phyloP scores from a whole-genome alignment of 176 grass and related monocot genomes.

The Tillandsia leiboldiana region DNA sequence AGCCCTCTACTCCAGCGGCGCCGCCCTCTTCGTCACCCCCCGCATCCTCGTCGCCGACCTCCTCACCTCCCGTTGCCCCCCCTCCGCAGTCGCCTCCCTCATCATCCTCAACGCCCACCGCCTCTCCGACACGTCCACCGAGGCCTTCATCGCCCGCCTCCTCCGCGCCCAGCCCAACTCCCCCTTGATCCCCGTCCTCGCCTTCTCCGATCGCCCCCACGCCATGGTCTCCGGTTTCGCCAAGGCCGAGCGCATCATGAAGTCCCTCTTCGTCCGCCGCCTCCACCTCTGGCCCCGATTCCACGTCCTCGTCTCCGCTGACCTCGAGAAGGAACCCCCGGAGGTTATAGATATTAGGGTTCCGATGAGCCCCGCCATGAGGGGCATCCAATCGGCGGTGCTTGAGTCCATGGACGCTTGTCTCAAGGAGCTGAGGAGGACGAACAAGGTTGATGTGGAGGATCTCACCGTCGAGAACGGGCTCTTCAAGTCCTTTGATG shows the following conservation, averaged over 20 bases:
- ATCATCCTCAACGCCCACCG: slow-evolving; percentile 60
- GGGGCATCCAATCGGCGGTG: slow-evolving; percentile 62
- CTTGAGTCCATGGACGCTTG: slow-evolving; percentile 82
- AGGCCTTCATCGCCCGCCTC: slow-evolving; percentile 72
- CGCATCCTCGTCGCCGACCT: slow-evolving; percentile 80
- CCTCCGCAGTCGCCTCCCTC: slow-evolving; percentile 42
- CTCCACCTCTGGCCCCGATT: slow-evolving; percentile 95
- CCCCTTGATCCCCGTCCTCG: slow-evolving; percentile 50
- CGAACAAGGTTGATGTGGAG: slow-evolving; percentile 92
- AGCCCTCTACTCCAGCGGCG: slow-evolving; percentile 57
- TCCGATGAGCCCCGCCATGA: slow-evolving; percentile 66
- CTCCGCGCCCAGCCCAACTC: slow-evolving; percentile 29
- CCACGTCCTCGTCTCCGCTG: slow-evolving; percentile 62
- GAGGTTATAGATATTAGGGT: slow-evolving; percentile 81
- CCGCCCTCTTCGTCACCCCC: slow-evolving; percentile 60
- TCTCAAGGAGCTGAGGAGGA: slow-evolving; percentile 79
- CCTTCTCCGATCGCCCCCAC: slow-evolving; percentile 78
- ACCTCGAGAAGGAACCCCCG: slow-evolving; percentile 67
- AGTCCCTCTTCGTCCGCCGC: slow-evolving; percentile 71
- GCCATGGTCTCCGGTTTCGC: slow-evolving; percentile 84
- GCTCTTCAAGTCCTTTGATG: slow-evolving; percentile 93
- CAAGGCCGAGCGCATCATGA: slow-evolving; percentile 84
- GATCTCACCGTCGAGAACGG: slow-evolving; percentile 90
- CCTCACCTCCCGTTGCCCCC: slow-evolving; percentile 63
- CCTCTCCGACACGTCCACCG: slow-evolving; percentile 64